Conservation (phyloP, 371 early-diverging fungal species). For the Mortierella sp. region DNA sequence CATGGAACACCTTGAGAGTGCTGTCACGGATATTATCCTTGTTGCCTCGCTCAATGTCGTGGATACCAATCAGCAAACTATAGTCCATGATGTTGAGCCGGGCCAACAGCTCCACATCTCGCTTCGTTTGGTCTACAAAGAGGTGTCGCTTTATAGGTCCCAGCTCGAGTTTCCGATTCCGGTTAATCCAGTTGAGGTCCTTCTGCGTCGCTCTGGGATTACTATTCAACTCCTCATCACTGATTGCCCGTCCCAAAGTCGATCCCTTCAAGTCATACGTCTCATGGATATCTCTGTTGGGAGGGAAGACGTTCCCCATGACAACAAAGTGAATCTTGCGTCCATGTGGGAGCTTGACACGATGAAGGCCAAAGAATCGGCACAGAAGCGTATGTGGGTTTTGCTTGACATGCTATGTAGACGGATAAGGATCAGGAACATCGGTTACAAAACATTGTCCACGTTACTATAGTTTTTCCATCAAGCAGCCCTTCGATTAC, state of each 20-base stretch:
- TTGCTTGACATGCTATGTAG: constrained; percentile 87
- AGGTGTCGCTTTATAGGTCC: constrained; percentile 82
- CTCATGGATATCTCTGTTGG: constrained; percentile 96
- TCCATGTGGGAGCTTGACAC: constrained; percentile 93
- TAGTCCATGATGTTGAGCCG: constrained; percentile 97
- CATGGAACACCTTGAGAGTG: constrained; percentile 84
- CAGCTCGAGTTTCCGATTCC: constrained; percentile 75
- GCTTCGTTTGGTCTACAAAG: constrained; percentile 85
- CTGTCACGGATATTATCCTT: constrained; percentile 87
- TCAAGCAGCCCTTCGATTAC: too few species aligned
- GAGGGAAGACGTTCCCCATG: constrained; percentile 98
- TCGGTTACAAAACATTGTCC: too few species aligned
- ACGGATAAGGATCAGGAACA: too few species aligned
- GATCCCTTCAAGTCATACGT: constrained; percentile 97
- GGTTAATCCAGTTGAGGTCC: constrained; percentile 94
- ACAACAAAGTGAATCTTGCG: constrained; percentile 97
- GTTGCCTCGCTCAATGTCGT: constrained; percentile 87
- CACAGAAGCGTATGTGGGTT: constrained; percentile 94
- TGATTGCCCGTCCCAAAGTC: constrained; percentile 84
- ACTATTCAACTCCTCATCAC: constrained; percentile 75
- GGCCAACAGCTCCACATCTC: constrained; percentile 84
- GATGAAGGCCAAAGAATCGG: constrained; percentile 94
- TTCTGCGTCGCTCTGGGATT: constrained; percentile 90
- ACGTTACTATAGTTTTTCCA: too few species aligned
- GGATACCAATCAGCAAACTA: constrained; percentile 92